Evolutionary conservation across 306 rosid genomes (phyloP).

Genomic region (Myrica gale): DNA sequence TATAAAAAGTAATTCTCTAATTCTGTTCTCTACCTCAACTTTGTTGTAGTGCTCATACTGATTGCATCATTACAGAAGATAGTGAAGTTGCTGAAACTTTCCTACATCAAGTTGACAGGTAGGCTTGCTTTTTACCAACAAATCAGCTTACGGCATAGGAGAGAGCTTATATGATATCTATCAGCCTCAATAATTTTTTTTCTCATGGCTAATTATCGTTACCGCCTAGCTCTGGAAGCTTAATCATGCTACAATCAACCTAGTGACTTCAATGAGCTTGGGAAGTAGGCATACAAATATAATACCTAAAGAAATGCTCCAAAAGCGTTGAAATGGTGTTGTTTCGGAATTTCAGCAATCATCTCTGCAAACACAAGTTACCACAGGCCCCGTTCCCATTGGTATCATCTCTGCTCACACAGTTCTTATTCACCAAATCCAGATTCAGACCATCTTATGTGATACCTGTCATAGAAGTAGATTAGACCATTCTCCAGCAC

Average conservation of each 20-base stretch:
- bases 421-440: background rate
- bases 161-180: background rate
- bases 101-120: slow-evolving; percentile 75
- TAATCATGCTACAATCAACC: background rate
- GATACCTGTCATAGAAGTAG: background rate
- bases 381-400: background rate
- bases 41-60: slow-evolving; percentile 73
- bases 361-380: background rate
- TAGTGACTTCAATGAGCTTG: background rate
- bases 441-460: background rate
- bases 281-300: background rate
- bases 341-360: background rate
- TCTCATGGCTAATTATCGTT: background rate
- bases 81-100: slow-evolving; percentile 61
- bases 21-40: background rate
- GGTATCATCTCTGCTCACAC: background rate
- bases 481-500: background rate
- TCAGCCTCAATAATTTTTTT: background rate
- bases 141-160: background rate
- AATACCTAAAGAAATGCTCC: background rate
- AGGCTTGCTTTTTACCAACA: background rate
- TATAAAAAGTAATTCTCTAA: slow-evolving; percentile 1
- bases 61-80: slow-evolving; percentile 76
- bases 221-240: background rate
- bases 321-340: background rate